Percentiles rank a stretch among this genome's conserved stretches.
These are phyloP conservation scores for Thamnidium elegans DNA, from an alignment of 192 early-diverging fungal species.

Conservation along the genomic window DNA sequence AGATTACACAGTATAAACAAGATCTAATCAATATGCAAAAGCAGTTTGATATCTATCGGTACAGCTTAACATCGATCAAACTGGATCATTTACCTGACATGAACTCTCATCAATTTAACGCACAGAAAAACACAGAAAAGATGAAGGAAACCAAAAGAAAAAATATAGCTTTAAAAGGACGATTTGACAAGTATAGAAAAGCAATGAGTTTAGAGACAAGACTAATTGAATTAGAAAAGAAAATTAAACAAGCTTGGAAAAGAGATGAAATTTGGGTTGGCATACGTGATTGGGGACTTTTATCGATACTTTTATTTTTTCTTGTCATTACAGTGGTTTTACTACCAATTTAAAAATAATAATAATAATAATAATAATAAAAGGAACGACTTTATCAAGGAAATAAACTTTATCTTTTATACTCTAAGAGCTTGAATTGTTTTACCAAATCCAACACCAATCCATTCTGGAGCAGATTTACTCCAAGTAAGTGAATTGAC, in stretches of 20 bases:
- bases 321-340: not conserved
- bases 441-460: slow-evolving; percentile 82
- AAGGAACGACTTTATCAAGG: no score
- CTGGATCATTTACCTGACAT: not conserved
- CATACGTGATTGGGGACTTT: slow-evolving; percentile 6
- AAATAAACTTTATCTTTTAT: slow-evolving; percentile 31
- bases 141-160: not conserved
- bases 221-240: not conserved
- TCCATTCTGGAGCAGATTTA: slow-evolving; percentile 74
- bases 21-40: not conserved
- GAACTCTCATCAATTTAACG: not conserved
- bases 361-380: not conserved
- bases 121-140: not conserved
- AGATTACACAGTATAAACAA: not conserved
- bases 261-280: slow-evolving; percentile 13
- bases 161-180: not conserved
- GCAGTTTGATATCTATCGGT: not conserved
- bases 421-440: slow-evolving; percentile 84
- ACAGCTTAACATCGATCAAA: not conserved
- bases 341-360: not conserved
- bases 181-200: slow-evolving; percentile 14
- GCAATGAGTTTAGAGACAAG: slow-evolving; percentile 1
- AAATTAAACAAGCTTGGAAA: slow-evolving; percentile 1
- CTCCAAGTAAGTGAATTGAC: slow-evolving; percentile 89
- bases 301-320: not conserved